Conservation (phyloP, 1,284 basidiomycete genomes). For the Athelia psychrophila region DNA sequence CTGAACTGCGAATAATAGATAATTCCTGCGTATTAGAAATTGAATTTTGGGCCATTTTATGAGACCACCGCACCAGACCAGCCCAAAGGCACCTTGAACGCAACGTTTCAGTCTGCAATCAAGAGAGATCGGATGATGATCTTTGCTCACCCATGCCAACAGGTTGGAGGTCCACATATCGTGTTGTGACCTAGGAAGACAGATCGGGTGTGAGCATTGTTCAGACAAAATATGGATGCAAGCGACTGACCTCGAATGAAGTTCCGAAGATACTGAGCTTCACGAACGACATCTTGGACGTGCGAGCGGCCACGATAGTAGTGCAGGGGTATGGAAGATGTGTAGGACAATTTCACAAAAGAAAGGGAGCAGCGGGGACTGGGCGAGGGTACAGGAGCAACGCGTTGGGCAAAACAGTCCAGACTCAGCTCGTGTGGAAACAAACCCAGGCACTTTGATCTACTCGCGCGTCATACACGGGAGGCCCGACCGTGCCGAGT, state of each 20-base stretch:
- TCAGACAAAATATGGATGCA: slow-evolving; percentile 9
- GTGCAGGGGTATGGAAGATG: background rate
- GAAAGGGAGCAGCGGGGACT: no score
- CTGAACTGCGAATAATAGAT: slow-evolving; percentile 70
- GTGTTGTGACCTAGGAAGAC: slow-evolving; percentile 81
- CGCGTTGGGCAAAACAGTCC: no score
- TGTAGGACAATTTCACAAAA: no score
- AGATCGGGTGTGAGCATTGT: slow-evolving; percentile 15
- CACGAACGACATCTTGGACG: slow-evolving; percentile 78
- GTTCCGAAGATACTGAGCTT: slow-evolving; percentile 99
- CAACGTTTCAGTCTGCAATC: slow-evolving; percentile 13
- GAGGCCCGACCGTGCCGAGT: no score
- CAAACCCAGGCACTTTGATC: no score
- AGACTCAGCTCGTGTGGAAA: no score
- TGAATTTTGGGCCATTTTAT: no score
- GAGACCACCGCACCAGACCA: slow-evolving; percentile 75
- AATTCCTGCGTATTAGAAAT: slow-evolving; percentile 9
- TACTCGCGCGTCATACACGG: no score
- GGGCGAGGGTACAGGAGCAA: no score
- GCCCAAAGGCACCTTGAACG: slow-evolving; percentile 82
- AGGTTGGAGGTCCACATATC: slow-evolving; percentile 99
- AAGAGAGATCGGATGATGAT: slow-evolving; percentile 17
- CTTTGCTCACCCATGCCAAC: slow-evolving; percentile 90
- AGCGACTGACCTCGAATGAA: slow-evolving; percentile 74
- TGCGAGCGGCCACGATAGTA: background rate